phyloP scores from a whole-genome alignment of 1,139 yeast genomes.

The Debaryomyces nepalensis region DNA sequence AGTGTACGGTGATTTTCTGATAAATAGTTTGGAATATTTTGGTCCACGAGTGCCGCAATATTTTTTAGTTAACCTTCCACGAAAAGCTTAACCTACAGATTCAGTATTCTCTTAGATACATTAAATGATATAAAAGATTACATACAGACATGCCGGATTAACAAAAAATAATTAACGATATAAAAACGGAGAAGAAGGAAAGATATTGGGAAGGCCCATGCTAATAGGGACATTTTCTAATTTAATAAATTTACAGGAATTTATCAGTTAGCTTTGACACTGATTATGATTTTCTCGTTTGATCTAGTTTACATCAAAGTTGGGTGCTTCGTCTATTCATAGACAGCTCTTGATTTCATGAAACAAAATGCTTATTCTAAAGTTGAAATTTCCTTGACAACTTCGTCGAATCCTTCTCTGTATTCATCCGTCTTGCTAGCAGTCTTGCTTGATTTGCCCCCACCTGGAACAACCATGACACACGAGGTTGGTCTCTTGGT shows the following conservation, averaged over 20 bases:
- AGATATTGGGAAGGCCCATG: conserved; percentile 8
- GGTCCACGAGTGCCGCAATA: too few relatives aligned
- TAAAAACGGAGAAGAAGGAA: conserved; percentile 9
- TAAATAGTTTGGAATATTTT: too few relatives aligned
- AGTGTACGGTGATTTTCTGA: too few relatives aligned
- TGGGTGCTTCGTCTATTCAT: conserved; percentile 1
- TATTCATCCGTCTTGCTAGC: conserved; percentile 85
- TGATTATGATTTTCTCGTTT: conserved; percentile 3
- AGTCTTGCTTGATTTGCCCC: conserved; percentile 82
- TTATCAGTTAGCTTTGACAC: conserved; percentile 9
- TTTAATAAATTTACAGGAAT: conserved; percentile 9
- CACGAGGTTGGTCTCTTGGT: conserved; percentile 99
- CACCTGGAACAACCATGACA: conserved; percentile 97
- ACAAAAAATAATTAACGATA: conserved; percentile 7
- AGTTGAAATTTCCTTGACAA: conserved; percentile 82
- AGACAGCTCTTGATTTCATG: conserved; percentile 6
- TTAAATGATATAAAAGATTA: conserved; percentile 9
- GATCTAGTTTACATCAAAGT: conserved; percentile 6
- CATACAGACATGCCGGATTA: conserved; percentile 10
- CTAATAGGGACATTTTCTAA: conserved; percentile 1
- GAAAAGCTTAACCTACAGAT: not conserved
- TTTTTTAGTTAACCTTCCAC: too few relatives aligned
- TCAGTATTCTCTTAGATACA: conserved; percentile 4
- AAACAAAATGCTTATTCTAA: conserved; percentile 25
- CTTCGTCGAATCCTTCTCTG: conserved; percentile 90